Base-by-base conservation (phyloP, 2,329 filamentous ascomycete genomes). In the Coniochaeta sp. region DNA sequence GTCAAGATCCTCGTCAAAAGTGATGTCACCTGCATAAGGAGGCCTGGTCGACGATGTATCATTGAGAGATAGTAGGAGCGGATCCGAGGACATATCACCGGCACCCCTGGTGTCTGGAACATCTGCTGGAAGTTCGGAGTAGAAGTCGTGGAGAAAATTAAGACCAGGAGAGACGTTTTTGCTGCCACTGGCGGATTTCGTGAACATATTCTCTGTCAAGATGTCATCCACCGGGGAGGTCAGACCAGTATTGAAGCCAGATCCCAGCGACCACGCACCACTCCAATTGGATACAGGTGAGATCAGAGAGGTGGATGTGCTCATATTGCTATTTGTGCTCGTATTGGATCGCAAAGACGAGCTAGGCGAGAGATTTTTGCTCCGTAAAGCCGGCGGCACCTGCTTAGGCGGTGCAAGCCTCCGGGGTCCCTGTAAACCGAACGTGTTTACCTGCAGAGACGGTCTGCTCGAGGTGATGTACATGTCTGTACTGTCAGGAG, bases 201-300 rank as follows among this genome's bases (percentile, higher is more conserved):
- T 60, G 47, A 70, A 66, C 22, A 66, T 40, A n/a, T 68, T 66
- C 61, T 73, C 71, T n/a, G 67, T 63, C 33, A 71, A 52, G 33
- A 69, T 58, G 3, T 65, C 68, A 43, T 77, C 79, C 34, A 75
- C 71, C 1, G 80, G 78, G 19, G 80, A 81, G 6, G 77, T 77
- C 64, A 80, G 68, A 59, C 70, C 70, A 1, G 79, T 79, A 59
- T 79, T 74, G 36, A 76, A 68, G 3, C 70, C 74, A 11, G 75
- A 73, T 17, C 66, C 69, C 64, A 73, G 72, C 12, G 76, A 75
- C 72, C 79, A 81, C 14, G 68, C 66, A 6, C 68, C 69, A 57
- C 75, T 77, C 70, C 73, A 81, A 33, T 73, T 73, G 9, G 80
- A 82, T 40, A 77, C 68, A 11, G 81, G 78, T 7, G 81, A 82